Evolutionary conservation across 768 basidiomycete genomes (phyloP).

Genomic region (Boletus huronensis): DNA sequence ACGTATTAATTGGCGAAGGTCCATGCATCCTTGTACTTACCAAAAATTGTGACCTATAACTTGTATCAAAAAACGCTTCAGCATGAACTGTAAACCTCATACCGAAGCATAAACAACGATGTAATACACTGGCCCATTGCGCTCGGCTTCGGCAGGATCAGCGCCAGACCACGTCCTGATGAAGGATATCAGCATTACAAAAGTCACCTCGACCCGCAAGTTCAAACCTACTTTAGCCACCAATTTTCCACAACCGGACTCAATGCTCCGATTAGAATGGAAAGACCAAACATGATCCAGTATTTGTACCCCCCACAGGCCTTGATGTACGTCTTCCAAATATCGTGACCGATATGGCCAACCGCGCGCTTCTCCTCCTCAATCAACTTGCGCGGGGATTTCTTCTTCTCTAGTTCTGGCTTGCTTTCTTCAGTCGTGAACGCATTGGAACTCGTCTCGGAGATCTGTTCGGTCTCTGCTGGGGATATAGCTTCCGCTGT

Average conservation of each 20-base stretch:
- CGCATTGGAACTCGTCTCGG: conserved; percentile 47
- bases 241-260: conserved; percentile 70
- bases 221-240: conserved; percentile 52
- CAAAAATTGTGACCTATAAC: conserved; percentile 35
- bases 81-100: conserved; percentile 15
- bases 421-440: conserved; percentile 35
- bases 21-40: conserved; percentile 18
- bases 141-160: conserved; percentile 37
- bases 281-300: conserved; percentile 54
- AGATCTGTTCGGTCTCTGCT: conserved; percentile 21
- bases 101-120: conserved; percentile 64
- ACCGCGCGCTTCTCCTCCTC: conserved; percentile 82
- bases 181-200: conserved; percentile 24
- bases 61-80: conserved; percentile 20
- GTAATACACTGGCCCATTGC: conserved; percentile 44
- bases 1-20: conserved; percentile 10
- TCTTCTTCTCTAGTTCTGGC: conserved; percentile 46
- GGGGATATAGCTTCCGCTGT: conserved; percentile 22
- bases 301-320: conserved; percentile 49
- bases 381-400: conserved; percentile 73
- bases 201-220: background rate
- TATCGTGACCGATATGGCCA: conserved; percentile 61
- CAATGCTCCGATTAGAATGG: conserved; percentile 54
- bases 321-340: conserved; percentile 60
- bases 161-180: conserved; percentile 56